Conservation (phyloP, 345 rosid species). For the Pistacia integerrima region DNA sequence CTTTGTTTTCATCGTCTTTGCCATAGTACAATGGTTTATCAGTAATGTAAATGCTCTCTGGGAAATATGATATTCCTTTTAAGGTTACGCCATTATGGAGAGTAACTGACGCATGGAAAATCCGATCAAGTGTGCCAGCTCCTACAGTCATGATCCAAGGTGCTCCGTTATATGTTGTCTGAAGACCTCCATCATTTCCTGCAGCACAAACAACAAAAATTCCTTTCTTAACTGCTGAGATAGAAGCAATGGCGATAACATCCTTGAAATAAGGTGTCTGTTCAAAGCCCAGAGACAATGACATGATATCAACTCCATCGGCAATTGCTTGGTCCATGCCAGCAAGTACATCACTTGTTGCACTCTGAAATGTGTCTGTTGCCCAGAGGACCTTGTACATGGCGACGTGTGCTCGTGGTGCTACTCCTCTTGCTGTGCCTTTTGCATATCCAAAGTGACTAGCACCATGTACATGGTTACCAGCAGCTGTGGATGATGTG, state of each 20-base stretch:
- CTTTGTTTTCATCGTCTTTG: slow-evolving; percentile 17
- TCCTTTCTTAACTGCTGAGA: slow-evolving; percentile 54
- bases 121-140: slow-evolving; percentile 44
- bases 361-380: slow-evolving; percentile 12
- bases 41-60: slow-evolving; percentile 23
- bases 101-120: slow-evolving; percentile 29
- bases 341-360: slow-evolving; percentile 55
- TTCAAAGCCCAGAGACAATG: slow-evolving; percentile 51
- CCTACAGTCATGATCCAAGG: slow-evolving; percentile 54
- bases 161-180: slow-evolving; percentile 33
- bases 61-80: slow-evolving; percentile 37
- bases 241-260: slow-evolving; percentile 52
- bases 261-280: slow-evolving; percentile 27
- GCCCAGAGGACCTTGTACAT: slow-evolving; percentile 34
- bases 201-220: slow-evolving; percentile 45
- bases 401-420: slow-evolving; percentile 44
- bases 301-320: slow-evolving; percentile 64
- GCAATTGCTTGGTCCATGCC: slow-evolving; percentile 70
- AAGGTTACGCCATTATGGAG: slow-evolving; percentile 25
- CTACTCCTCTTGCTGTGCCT: slow-evolving; percentile 43
- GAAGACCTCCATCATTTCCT: slow-evolving; percentile 33
- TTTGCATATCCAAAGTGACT: slow-evolving; percentile 38
- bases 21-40: slow-evolving; percentile 31
- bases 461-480: slow-evolving; percentile 17
- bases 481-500: slow-evolving; percentile 45